These are phyloP conservation scores for Pseudonitzschia delicatissima DNA, from an alignment of 108 stramenopile genomes.

Conservation along the genomic window DNA sequence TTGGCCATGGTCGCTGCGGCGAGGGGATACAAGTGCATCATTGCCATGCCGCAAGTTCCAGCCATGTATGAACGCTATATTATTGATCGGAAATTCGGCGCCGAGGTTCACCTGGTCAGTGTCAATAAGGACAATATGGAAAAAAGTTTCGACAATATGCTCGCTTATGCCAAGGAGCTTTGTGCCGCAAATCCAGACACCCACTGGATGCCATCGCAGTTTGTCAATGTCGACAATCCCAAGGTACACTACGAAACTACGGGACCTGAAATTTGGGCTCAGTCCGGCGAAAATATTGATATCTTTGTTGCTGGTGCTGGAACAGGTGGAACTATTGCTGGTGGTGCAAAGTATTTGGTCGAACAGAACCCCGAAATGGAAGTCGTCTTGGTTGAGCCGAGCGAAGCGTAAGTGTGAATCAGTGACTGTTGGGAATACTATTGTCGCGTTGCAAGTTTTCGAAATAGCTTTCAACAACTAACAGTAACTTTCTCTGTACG, in stretches of 20 bases:
- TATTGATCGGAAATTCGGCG: constrained; percentile 68
- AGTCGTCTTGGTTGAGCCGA: constrained; percentile 89
- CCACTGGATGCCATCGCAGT: constrained; percentile 74
- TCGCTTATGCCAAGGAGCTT: constrained; percentile 43
- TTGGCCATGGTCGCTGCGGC: constrained; percentile 45
- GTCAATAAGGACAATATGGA: constrained; percentile 23
- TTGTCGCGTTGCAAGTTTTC: too few species aligned
- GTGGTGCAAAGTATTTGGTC: constrained; percentile 77
- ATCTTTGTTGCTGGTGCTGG: constrained; percentile 97
- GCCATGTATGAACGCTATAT: constrained; percentile 72
- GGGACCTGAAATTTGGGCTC: constrained; percentile 90
- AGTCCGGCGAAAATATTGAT: constrained; percentile 57
- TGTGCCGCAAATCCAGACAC: constrained; percentile 83
- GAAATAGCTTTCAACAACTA: too few species aligned
- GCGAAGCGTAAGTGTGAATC: constrained; percentile 40
- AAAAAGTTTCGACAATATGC: constrained; percentile 91
- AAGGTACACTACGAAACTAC: constrained; percentile 77
- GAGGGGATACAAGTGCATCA: constrained; percentile 79
- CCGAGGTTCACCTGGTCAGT: constrained; percentile 62
- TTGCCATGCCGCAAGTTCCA: constrained; percentile 95
- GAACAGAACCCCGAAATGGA: constrained; percentile 47
- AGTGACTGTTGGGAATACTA: too few species aligned
- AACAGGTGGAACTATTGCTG: constrained; percentile 94
- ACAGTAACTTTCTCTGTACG: constrained; percentile 18
- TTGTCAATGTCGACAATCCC: constrained; percentile 87